phyloP scores from a whole-genome alignment of 1,139 yeast species.

The Zygoascus hellenicus region DNA sequence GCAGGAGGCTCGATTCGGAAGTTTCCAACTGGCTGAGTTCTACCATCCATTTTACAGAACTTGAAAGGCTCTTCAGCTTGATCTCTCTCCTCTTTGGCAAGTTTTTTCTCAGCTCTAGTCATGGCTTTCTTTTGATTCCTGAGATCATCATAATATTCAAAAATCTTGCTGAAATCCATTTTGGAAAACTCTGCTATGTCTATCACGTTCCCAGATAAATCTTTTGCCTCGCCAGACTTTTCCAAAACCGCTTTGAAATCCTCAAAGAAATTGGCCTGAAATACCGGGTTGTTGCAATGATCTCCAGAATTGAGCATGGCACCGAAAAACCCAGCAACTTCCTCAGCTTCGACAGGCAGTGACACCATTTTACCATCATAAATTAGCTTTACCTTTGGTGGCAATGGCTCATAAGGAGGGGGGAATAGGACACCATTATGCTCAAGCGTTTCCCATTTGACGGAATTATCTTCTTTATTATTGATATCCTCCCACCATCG shows the following conservation, averaged over 20 bases:
- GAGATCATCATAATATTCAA: conserved; percentile 60
- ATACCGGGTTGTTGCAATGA: conserved; percentile 80
- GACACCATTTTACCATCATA: conserved; percentile 72
- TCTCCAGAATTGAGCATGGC: conserved; percentile 76
- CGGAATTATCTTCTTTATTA: conserved; percentile 62
- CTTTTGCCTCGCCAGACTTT: conserved; percentile 58
- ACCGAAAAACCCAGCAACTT: conserved; percentile 92
- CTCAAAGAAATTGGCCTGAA: conserved; percentile 77
- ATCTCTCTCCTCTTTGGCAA: conserved; percentile 65
- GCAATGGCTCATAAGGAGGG: conserved; percentile 83
- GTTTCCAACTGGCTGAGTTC: conserved; percentile 89
- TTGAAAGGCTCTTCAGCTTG: conserved; percentile 74
- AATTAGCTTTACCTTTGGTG: conserved; percentile 66
- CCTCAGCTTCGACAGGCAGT: conserved; percentile 80
- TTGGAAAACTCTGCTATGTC: conserved; percentile 55
- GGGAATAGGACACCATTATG: conserved; percentile 94
- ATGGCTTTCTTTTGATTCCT: conserved; percentile 68
- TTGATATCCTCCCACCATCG: conserved; percentile 90
- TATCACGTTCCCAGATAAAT: conserved; percentile 35
- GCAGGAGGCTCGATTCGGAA: conserved; percentile 96
- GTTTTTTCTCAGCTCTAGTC: conserved; percentile 67
- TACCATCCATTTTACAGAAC: conserved; percentile 75
- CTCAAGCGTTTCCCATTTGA: conserved; percentile 80
- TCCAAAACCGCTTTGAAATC: conserved; percentile 69
- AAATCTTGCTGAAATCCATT: conserved; percentile 76